Percentiles rank a stretch among this genome's conserved stretches.
These are phyloP conservation scores for Colletotrichum tanaceti DNA, from an alignment of 2,329 filamentous ascomycete genomes.

Conservation along the genomic window DNA sequence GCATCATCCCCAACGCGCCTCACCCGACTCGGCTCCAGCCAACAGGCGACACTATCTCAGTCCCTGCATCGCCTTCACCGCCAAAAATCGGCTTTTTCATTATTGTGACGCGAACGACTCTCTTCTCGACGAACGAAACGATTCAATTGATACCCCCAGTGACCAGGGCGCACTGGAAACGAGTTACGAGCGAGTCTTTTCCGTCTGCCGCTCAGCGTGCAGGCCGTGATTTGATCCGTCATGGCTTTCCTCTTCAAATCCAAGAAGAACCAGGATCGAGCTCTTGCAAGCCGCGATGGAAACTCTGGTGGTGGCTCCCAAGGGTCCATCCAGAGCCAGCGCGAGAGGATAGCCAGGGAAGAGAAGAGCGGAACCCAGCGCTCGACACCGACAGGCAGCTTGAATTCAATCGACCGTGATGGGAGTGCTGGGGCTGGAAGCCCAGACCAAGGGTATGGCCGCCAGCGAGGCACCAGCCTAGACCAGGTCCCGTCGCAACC, in stretches of 20 bases:
- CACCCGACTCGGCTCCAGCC: slow-evolving; percentile 30
- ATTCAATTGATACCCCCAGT: slow-evolving; percentile 24
- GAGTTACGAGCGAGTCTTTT: slow-evolving; percentile 32
- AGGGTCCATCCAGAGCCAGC: slow-evolving; percentile 59
- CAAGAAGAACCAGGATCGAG: slow-evolving; percentile 78
- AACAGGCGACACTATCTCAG: slow-evolving; percentile 28
- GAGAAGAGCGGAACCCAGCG: slow-evolving; percentile 68
- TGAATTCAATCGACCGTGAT: slow-evolving; percentile 77
- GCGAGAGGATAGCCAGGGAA: slow-evolving; percentile 55
- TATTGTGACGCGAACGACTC: slow-evolving; percentile 17
- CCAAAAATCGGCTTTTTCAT: slow-evolving; percentile 13
- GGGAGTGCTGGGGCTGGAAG: slow-evolving; percentile 68
- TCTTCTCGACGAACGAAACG: slow-evolving; percentile 22
- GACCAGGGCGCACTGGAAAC: slow-evolving; percentile 41
- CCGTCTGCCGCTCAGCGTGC: slow-evolving; percentile 50
- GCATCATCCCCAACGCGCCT: slow-evolving; percentile 34
- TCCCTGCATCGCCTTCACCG: slow-evolving; percentile 26
- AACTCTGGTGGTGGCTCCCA: slow-evolving; percentile 55
- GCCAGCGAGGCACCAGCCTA: slow-evolving; percentile 64
- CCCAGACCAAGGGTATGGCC: slow-evolving; percentile 72
- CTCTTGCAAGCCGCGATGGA: slow-evolving; percentile 66
- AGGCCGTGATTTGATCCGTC: slow-evolving; percentile 54
- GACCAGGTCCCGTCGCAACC: slow-evolving; percentile 58
- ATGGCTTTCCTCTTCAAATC: slow-evolving; percentile 89
- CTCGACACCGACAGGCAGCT: slow-evolving; percentile 80